Evolutionary conservation across 176 grass and related monocot genomes (phyloP).

Genomic region (maize (Zea mays)): DNA sequence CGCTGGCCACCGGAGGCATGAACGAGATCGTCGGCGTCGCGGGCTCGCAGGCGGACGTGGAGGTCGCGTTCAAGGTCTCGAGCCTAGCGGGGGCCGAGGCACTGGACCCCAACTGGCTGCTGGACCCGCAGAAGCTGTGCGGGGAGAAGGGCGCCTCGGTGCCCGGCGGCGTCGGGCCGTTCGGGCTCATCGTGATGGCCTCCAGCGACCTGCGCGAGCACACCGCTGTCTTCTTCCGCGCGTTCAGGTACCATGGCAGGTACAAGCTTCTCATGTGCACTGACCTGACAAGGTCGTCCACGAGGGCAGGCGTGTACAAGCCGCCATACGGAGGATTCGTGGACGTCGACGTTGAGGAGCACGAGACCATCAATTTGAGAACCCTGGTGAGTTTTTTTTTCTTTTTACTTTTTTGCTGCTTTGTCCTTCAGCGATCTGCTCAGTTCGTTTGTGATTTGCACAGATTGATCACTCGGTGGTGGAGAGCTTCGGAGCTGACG

Average conservation of each 20-base stretch:
- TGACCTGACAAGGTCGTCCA: conserved; percentile 58
- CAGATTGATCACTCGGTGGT: conserved; percentile 82
- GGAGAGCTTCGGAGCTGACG: conserved; percentile 65
- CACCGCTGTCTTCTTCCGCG: conserved; percentile 77
- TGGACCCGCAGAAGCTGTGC: conserved; percentile 64
- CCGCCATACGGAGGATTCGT: conserved; percentile 64
- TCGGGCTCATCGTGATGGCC: conserved; percentile 67
- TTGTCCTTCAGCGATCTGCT: too few species aligned
- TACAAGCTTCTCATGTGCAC: conserved; percentile 70
- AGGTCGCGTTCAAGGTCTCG: conserved; percentile 54
- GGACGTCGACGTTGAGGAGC: conserved; percentile 51
- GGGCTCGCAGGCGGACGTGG: conserved; percentile 59
- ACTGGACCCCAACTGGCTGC: conserved; percentile 41
- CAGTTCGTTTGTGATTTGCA: not conserved
- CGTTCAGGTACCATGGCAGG: conserved; percentile 38
- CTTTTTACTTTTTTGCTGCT: not conserved
- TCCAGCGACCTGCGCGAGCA: conserved; percentile 59
- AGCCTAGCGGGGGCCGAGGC: conserved; percentile 47
- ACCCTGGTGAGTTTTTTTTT: conserved; percentile 58
- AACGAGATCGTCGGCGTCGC: conserved; percentile 60
- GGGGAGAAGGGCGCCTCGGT: conserved; percentile 50
- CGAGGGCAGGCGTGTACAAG: conserved; percentile 45
- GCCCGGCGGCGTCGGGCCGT: conserved; percentile 63
- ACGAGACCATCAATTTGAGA: conserved; percentile 59
- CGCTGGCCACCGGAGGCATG: conserved; percentile 41